Evolutionary conservation across 495 filamentous ascomycete species (phyloP).

Genomic region (Pyronema omphalodes): DNA sequence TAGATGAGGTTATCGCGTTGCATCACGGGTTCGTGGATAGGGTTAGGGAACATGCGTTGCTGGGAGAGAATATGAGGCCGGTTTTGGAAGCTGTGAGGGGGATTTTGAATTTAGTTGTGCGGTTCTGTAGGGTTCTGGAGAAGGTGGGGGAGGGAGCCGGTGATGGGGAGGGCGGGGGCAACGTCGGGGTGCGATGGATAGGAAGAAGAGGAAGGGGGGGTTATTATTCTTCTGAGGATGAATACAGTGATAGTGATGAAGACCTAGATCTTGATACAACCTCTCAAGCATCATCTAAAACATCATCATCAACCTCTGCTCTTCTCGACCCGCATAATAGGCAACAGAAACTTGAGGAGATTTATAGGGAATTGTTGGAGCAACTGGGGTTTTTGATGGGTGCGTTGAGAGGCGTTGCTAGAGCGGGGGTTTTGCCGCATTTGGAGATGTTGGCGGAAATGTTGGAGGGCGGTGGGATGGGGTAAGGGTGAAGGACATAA

Average conservation of each 20-base stretch:
- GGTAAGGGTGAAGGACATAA: too few relatives aligned
- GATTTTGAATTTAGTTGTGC: slow-evolving; percentile 39
- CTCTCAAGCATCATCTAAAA: too few relatives aligned
- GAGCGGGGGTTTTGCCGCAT: slow-evolving; percentile 37
- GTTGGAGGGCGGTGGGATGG: slow-evolving; percentile 28
- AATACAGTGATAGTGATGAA: too few relatives aligned
- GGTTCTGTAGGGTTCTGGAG: slow-evolving; percentile 33
- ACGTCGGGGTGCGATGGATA: slow-evolving; percentile 17
- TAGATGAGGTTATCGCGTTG: slow-evolving; percentile 61
- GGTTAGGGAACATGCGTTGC: slow-evolving; percentile 45
- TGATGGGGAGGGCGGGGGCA: too few relatives aligned
- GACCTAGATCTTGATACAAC: too few relatives aligned
- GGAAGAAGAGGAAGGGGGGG: neutral
- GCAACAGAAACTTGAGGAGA: too few relatives aligned
- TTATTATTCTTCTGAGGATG: slow-evolving; percentile 18
- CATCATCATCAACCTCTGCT: too few relatives aligned
- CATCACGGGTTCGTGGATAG: slow-evolving; percentile 45
- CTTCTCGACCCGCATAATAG: slow-evolving; percentile 23
- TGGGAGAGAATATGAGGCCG: slow-evolving; percentile 42
- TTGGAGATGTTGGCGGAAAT: slow-evolving; percentile 44
- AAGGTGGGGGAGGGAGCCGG: slow-evolving; percentile 25
- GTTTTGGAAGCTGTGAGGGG: slow-evolving; percentile 48
- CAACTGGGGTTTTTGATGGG: slow-evolving; percentile 35
- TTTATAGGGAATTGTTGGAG: slow-evolving; percentile 33
- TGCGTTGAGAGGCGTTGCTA: slow-evolving; percentile 38